phyloP scores from a whole-genome alignment of 2,329 filamentous ascomycete species.

The Colletotrichum sublineola region DNA sequence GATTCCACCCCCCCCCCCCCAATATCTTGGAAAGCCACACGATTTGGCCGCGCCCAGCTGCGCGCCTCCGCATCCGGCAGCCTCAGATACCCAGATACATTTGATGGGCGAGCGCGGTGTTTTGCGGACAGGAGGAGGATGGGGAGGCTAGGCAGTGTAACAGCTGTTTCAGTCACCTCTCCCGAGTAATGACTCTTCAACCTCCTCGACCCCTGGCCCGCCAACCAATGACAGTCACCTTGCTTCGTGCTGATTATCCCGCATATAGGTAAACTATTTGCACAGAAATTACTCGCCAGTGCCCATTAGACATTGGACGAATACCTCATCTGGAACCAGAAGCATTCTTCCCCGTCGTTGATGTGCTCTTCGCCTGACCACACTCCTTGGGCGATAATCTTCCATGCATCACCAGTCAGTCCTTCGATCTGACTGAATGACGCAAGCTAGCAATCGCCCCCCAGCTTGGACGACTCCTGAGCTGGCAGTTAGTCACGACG shows the following conservation, averaged over 20 bases:
- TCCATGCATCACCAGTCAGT: constrained; percentile 2
- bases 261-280: too few species aligned
- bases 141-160: constrained; percentile 23
- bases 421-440: constrained; percentile 3
- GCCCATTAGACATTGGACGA: neutral
- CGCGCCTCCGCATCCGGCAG: constrained; percentile 36
- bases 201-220: constrained; percentile 5
- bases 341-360: neutral
- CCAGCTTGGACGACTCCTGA: constrained; percentile 10
- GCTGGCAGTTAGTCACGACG: constrained; percentile 13
- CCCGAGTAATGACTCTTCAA: constrained; percentile 34
- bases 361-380: neutral
- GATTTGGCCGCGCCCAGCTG: constrained; percentile 34
- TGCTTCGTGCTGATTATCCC: constrained; percentile 2
- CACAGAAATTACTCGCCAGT: neutral
- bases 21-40: constrained; percentile 21
- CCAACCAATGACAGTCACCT: neutral
- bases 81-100: constrained; percentile 26
- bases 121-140: constrained; percentile 3
- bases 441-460: constrained; percentile 7
- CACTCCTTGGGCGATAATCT: constrained; percentile 3
- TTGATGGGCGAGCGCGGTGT: constrained; percentile 20
- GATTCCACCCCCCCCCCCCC: constrained; percentile 9
- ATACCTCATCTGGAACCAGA: neutral
- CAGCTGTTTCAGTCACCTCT: constrained; percentile 35